A percentile compares a stretch with the other conserved stretches of the same genome.
phyloP scores from a whole-genome alignment of 139 green algal genomes.

The Chlamydomonas schloesseri region DNA sequence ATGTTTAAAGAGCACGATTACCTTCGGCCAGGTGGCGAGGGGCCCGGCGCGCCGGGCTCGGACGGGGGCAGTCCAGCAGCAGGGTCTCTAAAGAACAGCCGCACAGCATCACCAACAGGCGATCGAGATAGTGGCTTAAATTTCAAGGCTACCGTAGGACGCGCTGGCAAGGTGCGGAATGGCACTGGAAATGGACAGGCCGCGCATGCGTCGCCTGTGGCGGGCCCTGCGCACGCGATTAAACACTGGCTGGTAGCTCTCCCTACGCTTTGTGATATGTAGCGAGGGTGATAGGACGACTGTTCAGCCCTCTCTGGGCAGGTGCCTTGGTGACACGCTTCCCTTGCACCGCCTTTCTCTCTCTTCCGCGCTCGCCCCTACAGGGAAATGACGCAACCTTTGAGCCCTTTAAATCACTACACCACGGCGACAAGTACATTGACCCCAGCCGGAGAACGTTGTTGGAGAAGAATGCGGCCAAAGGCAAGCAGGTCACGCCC shows the following conservation, averaged over 20 bases:
- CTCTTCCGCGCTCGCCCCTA: too few relatives aligned
- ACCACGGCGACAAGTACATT: slow-evolving; percentile 65
- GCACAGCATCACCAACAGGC: neutral
- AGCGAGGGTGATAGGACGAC: too few relatives aligned
- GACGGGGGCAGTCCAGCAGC: neutral
- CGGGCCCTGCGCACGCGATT: too few relatives aligned
- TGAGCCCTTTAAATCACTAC: slow-evolving; percentile 66
- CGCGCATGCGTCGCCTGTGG: too few relatives aligned
- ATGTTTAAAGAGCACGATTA: slow-evolving; percentile 60
- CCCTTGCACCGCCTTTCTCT: too few relatives aligned
- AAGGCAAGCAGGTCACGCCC: slow-evolving; percentile 59
- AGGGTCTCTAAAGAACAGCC: neutral
- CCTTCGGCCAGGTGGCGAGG: slow-evolving; percentile 19
- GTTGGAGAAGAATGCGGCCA: slow-evolving; percentile 44
- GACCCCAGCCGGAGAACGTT: slow-evolving; percentile 53
- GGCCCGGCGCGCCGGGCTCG: too few relatives aligned
- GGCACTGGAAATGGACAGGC: neutral
- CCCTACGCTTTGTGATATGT: too few relatives aligned
- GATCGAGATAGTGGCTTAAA: slow-evolving; percentile 58
- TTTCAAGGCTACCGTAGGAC: slow-evolving; percentile 50
- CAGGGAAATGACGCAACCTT: slow-evolving; percentile 77
- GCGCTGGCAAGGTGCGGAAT: slow-evolving; percentile 54
- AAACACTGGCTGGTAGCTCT: too few relatives aligned
- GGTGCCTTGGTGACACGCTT: neutral
- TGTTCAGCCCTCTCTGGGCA: too few relatives aligned